These are phyloP conservation scores for Lactarius sp. DNA, from an alignment of 768 basidiomycete genomes.

Conservation along the genomic window DNA sequence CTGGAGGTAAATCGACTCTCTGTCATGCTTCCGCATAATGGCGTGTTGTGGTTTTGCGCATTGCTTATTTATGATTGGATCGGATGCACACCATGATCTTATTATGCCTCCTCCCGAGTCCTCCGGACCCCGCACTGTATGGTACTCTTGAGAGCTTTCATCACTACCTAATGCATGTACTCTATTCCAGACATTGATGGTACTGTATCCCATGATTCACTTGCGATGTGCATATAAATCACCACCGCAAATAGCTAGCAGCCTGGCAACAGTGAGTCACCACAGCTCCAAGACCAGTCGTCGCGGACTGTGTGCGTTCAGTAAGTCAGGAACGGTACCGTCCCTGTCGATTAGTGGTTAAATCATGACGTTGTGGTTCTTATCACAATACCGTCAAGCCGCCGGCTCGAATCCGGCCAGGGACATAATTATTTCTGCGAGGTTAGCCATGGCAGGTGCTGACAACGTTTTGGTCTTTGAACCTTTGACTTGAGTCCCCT, in stretches of 20 bases:
- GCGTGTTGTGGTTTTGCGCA: not conserved
- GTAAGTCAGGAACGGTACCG: not conserved
- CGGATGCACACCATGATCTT: not conserved
- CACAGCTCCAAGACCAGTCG: no score
- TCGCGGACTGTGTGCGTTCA: not conserved
- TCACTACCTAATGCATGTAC: not conserved
- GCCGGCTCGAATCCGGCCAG: slow-evolving; percentile 23
- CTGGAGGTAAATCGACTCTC: not conserved
- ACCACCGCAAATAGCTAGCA: no score
- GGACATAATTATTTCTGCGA: slow-evolving; percentile 2
- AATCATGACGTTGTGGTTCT: slow-evolving; percentile 24
- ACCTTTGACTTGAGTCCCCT: not conserved
- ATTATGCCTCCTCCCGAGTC: not conserved
- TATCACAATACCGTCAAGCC: slow-evolving; percentile 17
- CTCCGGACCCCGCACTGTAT: not conserved
- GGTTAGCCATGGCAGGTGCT: not conserved
- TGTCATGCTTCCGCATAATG: not conserved
- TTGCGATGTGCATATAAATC: no score
- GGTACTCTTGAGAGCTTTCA: not conserved
- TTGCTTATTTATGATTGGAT: not conserved
- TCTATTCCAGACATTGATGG: not conserved
- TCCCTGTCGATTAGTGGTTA: slow-evolving; percentile 25
- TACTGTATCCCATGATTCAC: not conserved
- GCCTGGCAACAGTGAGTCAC: no score
- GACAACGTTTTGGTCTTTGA: not conserved